Base-by-base conservation (phyloP, 305 asterid genomes). In the Solanum aculeatissimum region DNA sequence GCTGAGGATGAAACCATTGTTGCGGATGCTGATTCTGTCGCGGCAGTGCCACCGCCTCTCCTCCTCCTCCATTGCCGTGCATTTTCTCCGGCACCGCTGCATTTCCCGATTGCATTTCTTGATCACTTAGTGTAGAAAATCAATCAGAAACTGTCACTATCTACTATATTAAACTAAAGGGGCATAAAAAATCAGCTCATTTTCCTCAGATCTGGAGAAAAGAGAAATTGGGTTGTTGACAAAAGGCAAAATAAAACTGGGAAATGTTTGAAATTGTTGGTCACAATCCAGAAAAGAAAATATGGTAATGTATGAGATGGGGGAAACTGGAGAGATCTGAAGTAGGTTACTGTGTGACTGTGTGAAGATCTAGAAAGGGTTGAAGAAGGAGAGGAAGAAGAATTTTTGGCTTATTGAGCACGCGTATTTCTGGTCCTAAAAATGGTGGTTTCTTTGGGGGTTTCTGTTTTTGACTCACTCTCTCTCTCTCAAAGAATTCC, bases 71-170 rank as follows among this genome's bases (percentile, higher is more conserved):
- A 45, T 49, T 25, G 9, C 23, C 40, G 63, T 92, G 91, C 69
- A 90, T 78, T 91, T 92, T 94, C 88, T 95, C 98, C 84, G 92
- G 89, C 71, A 13, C 90, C 86, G 85, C 90, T 89, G 89, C 90
- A 82, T 93, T 90, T 83, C 92, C 97, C 29, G 97, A 81, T 84
- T 91, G 95, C 95, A 92, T 91, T 89, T 94, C 92, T 43, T 9
- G 75, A 38, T 66, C 45, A 66, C 45, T 65, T 62, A 12, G 38
- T 62, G 71, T 12, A 63, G 21, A 55, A 63, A 63, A 65, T 29
- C 13, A 65, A 65, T 29, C 71, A 65, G 42, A 65, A 65, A 65
- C 15, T 65, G 40, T 6, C 83, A 55, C 9, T 45, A 71, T 58
- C 42, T 58, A 66, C 29, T 68, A 83, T 57, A 81, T 43, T 27